These are phyloP conservation scores for Hypoxylon sp. DNA, from an alignment of 2,329 filamentous ascomycete species.

Conservation along the genomic window DNA sequence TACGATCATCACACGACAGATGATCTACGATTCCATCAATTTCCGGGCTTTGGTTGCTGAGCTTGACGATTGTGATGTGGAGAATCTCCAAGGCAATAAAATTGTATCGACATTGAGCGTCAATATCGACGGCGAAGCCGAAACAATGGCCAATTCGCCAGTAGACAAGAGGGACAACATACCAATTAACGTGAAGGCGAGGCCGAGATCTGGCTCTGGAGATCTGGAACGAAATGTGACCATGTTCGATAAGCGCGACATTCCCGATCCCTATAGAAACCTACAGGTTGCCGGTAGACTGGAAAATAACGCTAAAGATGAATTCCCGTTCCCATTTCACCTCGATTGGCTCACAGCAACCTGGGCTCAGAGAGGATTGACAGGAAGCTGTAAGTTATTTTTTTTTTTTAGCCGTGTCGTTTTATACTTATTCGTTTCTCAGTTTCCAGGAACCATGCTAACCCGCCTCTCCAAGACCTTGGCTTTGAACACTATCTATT, in stretches of 20 bases:
- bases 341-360: background rate
- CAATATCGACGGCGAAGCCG: background rate
- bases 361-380: background rate
- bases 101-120: background rate
- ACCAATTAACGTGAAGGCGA: background rate
- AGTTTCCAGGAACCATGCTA: background rate
- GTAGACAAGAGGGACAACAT: background rate
- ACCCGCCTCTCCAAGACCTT: background rate
- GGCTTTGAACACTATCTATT: background rate
- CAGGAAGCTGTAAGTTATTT: background rate
- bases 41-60: background rate
- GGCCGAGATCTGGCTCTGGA: background rate
- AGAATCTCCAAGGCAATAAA: background rate
- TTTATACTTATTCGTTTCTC: background rate
- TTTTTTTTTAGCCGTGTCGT: background rate
- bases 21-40: background rate
- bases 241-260: background rate
- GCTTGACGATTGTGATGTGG: background rate
- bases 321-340: background rate
- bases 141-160: background rate
- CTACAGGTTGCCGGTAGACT: background rate
- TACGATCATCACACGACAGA: background rate
- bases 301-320: background rate
- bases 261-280: background rate
- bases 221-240: background rate